Conservation (phyloP, 805 yeast species). For the Spathaspora boniae region DNA sequence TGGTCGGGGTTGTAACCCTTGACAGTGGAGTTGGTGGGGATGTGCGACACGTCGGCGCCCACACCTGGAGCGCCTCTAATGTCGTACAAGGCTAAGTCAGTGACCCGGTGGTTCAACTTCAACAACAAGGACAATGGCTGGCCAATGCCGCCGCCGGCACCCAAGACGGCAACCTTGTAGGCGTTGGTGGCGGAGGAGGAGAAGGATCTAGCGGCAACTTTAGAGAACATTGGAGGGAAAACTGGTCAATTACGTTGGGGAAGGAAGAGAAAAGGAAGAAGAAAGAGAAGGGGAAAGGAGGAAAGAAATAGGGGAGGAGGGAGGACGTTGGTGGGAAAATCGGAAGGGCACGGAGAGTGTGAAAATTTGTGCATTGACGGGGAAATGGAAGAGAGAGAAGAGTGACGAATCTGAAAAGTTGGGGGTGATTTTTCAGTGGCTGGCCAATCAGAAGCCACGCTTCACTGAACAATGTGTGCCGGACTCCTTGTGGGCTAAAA, state of each 20-base stretch:
- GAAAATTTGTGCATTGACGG: no score
- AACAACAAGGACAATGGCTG: conserved; percentile 54
- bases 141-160: conserved; percentile 95
- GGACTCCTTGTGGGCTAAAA: no score
- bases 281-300: background rate
- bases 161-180: conserved; percentile 72
- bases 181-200: conserved; percentile 63
- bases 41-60: conserved; percentile 92
- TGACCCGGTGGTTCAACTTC: conserved; percentile 85
- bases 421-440: no score
- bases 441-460: no score
- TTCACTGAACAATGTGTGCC: no score
- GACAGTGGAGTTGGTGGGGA: conserved; percentile 88
- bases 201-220: conserved; percentile 59
- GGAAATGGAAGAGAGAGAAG: no score
- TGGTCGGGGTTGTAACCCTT: conserved; percentile 84
- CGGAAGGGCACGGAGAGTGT: no score
- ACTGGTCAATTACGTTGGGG: background rate
- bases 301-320: no score
- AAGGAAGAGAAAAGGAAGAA: conserved; percentile 1
- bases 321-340: no score
- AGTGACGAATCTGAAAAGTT: no score
- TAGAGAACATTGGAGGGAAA: conserved; percentile 59
- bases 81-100: conserved; percentile 83
- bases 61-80: conserved; percentile 93